phyloP scores from a whole-genome alignment of 768 basidiomycete genomes.

The Calvatia gigantea region DNA sequence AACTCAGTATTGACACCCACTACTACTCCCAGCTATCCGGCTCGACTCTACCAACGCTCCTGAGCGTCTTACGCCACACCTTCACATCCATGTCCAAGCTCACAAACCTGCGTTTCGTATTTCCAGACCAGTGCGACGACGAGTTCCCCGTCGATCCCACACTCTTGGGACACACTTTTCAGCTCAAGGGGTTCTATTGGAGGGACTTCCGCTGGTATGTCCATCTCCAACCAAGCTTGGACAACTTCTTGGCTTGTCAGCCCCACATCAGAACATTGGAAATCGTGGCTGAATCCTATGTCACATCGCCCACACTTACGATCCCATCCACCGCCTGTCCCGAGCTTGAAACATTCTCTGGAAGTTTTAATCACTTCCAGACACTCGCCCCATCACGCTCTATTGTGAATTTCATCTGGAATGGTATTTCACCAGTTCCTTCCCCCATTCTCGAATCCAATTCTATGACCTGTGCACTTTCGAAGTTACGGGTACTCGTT shows the following conservation, averaged over 20 bases:
- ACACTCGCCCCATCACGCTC: not conserved
- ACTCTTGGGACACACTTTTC: not conserved
- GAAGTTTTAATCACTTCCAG: not conserved
- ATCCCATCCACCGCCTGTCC: conserved; percentile 4
- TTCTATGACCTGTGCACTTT: not conserved
- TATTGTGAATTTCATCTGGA: conserved; percentile 1
- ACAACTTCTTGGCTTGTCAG: not conserved
- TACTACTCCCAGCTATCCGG: not conserved
- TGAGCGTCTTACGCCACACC: not conserved
- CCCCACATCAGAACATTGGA: not conserved
- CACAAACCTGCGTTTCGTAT: not conserved
- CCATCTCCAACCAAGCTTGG: not conserved
- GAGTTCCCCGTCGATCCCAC: not conserved
- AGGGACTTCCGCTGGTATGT: conserved; percentile 11
- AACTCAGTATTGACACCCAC: not conserved
- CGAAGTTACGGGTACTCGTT: conserved; percentile 1
- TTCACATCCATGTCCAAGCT: conserved; percentile 2
- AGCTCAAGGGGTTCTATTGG: conserved; percentile 1
- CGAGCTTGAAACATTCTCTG: conserved; percentile 2
- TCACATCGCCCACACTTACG: not conserved
- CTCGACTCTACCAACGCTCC: not conserved
- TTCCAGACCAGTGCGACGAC: not conserved
- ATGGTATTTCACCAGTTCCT: not conserved
- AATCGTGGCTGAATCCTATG: not conserved
- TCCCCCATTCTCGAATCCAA: not conserved